Conservation (phyloP, 176 grass and related monocot genomes). For the Eleusine coracana region DNA sequence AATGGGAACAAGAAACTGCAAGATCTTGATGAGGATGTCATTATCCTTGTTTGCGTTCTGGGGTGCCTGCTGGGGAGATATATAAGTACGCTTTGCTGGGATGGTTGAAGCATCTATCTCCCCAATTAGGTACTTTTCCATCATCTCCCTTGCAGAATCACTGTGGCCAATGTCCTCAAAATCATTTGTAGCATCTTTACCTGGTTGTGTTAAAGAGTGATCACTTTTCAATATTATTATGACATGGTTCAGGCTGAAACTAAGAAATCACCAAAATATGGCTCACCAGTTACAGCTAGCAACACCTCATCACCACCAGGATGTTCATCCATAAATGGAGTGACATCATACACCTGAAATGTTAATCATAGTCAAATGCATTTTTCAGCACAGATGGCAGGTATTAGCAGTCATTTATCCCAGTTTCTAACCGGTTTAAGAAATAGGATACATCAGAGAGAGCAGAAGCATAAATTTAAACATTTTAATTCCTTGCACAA, state of each 20-base stretch:
- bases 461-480: not conserved
- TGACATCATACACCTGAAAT: constrained; percentile 84
- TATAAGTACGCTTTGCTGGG: constrained; percentile 54
- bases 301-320: constrained; percentile 91
- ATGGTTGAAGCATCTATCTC: constrained; percentile 73
- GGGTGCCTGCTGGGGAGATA: constrained; percentile 50
- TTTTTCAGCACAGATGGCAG: not conserved
- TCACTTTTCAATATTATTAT: constrained; percentile 14
- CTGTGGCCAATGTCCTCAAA: constrained; percentile 97
- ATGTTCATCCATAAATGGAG: constrained; percentile 96
- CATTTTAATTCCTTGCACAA: not conserved
- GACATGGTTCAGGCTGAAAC: constrained; percentile 2
- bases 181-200: constrained; percentile 86
- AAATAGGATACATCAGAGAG: not conserved
- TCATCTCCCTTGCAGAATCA: constrained; percentile 66
- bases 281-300: constrained; percentile 77
- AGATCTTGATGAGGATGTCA: constrained; percentile 57
- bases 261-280: constrained; percentile 8
- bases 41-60: constrained; percentile 32
- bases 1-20: constrained; percentile 70
- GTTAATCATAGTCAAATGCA: not conserved
- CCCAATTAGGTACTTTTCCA: constrained; percentile 73
- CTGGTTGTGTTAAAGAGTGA: constrained; percentile 37
- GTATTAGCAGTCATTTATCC: not conserved
- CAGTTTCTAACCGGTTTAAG: not conserved